Conservation (phyloP, 2,329 filamentous ascomycete species). For the Ophiostoma novo-ulmi region DNA sequence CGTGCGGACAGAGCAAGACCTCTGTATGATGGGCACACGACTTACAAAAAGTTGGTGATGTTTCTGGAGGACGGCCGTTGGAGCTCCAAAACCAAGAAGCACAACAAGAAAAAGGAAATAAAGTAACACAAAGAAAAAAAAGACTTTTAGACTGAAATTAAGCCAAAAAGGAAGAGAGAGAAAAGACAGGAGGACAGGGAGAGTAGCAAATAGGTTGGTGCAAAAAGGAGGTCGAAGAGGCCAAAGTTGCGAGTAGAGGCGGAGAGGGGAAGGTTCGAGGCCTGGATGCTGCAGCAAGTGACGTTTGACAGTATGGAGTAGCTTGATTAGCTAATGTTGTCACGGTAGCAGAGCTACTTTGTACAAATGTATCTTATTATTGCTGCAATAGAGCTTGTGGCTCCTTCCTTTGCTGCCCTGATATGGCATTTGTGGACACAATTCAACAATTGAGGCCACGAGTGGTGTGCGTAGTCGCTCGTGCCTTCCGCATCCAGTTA, state of each 20-base stretch:
- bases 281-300: conserved; percentile 11
- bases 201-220: not conserved
- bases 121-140: not conserved
- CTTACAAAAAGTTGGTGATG: conserved; percentile 16
- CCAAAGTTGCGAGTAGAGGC: conserved; percentile 7
- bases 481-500: conserved; percentile 12
- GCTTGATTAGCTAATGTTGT: conserved; percentile 9
- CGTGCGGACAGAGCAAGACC: not conserved
- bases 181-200: not conserved
- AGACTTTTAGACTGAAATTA: not conserved
- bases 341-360: not conserved
- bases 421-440: conserved; percentile 14
- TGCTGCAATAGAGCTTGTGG: not conserved
- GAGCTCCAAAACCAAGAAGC: conserved; percentile 7
- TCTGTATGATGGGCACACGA: not conserved
- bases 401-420: conserved; percentile 1
- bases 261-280: conserved; percentile 12
- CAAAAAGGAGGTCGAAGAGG: conserved; percentile 6
- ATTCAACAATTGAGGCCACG: conserved; percentile 15
- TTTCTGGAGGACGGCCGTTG: not conserved
- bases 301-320: conserved; percentile 4
- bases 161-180: not conserved
- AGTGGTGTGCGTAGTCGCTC: conserved; percentile 16
- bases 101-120: not conserved
- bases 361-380: not conserved